These are phyloP conservation scores for Penicillium sp. DNA, from an alignment of 2,329 filamentous ascomycete species.

Conservation along the genomic window DNA sequence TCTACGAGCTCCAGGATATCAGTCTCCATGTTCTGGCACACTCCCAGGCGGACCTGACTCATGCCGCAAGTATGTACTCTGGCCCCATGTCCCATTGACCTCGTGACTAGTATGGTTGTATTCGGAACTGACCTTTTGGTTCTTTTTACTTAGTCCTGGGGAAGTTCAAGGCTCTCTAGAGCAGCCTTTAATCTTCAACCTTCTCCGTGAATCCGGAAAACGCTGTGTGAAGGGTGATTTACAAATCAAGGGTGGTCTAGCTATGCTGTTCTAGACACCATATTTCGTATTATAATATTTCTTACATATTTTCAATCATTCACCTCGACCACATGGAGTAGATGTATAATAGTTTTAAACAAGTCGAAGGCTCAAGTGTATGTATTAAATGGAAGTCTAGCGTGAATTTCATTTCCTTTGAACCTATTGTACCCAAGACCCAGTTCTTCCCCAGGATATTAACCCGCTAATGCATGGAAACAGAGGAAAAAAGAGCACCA, in stretches of 20 bases:
- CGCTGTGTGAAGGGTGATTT: not conserved
- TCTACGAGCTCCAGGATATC: slow-evolving; percentile 15
- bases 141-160: slow-evolving; percentile 10
- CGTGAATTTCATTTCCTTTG: not conserved
- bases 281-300: not conserved
- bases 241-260: not conserved
- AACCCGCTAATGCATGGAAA: slow-evolving; percentile 4
- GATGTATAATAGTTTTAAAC: not conserved
- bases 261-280: not conserved
- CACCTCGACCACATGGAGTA: not conserved
- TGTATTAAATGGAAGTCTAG: not conserved
- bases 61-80: slow-evolving; percentile 14
- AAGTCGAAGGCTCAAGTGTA: not conserved
- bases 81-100: not conserved
- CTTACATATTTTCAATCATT: not conserved
- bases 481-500: not conserved
- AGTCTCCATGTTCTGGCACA: slow-evolving; percentile 23
- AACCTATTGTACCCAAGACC: not conserved
- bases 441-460: not conserved
- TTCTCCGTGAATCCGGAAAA: not conserved
- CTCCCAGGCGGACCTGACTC: slow-evolving; percentile 14
- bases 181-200: not conserved
- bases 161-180: slow-evolving; percentile 20
- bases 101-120: not conserved
- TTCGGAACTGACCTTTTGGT: not conserved